Conservation (phyloP, 208 protist genomes). For the Trypanosomatidae sp. region DNA sequence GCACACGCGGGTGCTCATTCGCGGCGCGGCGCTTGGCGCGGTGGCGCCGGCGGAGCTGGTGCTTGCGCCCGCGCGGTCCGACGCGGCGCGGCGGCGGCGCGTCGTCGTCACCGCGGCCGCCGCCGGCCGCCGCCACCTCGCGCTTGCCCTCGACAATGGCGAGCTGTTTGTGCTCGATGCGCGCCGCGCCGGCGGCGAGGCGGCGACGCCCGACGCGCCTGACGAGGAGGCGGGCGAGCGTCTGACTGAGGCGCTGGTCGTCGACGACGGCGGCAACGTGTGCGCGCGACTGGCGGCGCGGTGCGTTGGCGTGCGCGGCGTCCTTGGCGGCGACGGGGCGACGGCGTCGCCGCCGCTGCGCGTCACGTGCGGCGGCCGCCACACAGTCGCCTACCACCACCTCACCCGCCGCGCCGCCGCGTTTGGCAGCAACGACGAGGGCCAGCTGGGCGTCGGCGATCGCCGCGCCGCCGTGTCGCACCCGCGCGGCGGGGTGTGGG, state of each 20-base stretch:
- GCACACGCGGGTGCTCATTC: too few species aligned
- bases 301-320: constrained; percentile 33
- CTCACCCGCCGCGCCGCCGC: constrained; percentile 25
- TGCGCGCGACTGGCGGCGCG: not conserved
- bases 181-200: constrained; percentile 5
- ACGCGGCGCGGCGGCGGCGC: not conserved
- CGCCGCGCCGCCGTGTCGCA: constrained; percentile 6
- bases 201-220: constrained; percentile 2
- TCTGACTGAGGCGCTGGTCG: not conserved
- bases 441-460: constrained; percentile 55
- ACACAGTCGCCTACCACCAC: constrained; percentile 38
- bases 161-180: constrained; percentile 21
- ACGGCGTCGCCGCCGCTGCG: not conserved
- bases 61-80: not conserved
- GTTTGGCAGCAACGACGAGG: constrained; percentile 66
- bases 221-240: not conserved
- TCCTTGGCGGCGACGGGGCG: constrained; percentile 26
- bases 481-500: constrained; percentile 20
- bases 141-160: not conserved
- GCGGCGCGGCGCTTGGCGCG: constrained; percentile 2
- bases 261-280: not conserved
- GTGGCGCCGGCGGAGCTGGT: too few species aligned
- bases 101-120: too few species aligned
- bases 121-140: not conserved
- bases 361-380: constrained; percentile 46